Percentiles rank a stretch among this genome's conserved stretches.
Evolutionary conservation across 208 protist species (phyloP).

Genomic region (Naegleria lovaniensis): DNA sequence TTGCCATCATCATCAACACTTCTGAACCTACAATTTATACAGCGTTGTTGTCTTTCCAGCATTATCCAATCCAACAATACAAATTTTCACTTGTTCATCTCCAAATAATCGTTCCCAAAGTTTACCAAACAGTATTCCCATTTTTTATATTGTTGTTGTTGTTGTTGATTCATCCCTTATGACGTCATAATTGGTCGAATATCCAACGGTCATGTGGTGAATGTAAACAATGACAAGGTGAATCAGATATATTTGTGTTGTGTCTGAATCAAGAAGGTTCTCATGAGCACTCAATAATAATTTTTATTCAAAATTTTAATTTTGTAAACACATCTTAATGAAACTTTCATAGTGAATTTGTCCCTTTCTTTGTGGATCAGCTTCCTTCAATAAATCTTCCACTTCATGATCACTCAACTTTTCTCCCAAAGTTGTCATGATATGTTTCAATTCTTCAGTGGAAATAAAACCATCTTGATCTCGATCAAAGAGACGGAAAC

Average conservation of each 20-base stretch:
- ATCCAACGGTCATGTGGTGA: too few species aligned
- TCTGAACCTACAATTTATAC: conserved; percentile 85
- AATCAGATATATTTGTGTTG: too few species aligned
- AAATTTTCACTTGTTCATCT: conserved; percentile 64
- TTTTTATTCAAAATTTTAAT: background rate
- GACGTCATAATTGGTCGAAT: too few species aligned
- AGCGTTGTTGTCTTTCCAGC: conserved; percentile 96
- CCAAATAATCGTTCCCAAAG: conserved; percentile 37
- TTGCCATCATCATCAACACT: background rate
- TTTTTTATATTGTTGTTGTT: conserved; percentile 2
- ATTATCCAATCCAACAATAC: conserved; percentile 90
- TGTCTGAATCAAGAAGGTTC: too few species aligned
- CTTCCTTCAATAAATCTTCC: conserved; percentile 70
- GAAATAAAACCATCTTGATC: conserved; percentile 60
- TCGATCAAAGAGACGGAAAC: conserved; percentile 60
- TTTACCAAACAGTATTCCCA: conserved; percentile 7
- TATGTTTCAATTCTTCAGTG: conserved; percentile 72
- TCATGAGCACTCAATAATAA: too few species aligned
- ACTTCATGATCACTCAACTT: conserved; percentile 79
- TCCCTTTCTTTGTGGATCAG: conserved; percentile 74
- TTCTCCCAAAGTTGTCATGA: conserved; percentile 80
- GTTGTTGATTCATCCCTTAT: too few species aligned
- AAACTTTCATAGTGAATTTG: conserved; percentile 34
- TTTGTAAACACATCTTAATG: conserved; percentile 17
- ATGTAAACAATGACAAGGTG: too few species aligned